phyloP scores from a whole-genome alignment of 2,329 filamentous ascomycete genomes.

The Geoglossum cookeanum region DNA sequence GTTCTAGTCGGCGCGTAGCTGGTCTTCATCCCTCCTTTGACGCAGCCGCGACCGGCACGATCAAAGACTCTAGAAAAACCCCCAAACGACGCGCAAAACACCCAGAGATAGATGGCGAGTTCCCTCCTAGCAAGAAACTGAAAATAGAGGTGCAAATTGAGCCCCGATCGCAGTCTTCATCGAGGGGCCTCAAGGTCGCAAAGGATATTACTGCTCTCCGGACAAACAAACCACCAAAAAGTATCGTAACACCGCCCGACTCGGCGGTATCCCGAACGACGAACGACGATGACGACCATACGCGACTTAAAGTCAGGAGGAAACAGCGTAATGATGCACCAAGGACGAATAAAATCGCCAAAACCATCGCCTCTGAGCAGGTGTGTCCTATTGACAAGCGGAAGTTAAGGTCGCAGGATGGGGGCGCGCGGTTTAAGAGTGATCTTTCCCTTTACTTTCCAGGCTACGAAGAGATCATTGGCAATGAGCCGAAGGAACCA shows the following conservation, averaged over 20 bases:
- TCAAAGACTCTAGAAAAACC: neutral
- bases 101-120: neutral
- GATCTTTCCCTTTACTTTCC: slow-evolving; percentile 81
- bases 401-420: slow-evolving; percentile 71
- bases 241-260: neutral
- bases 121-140: neutral
- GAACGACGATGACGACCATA: neutral
- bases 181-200: neutral
- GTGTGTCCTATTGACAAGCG: slow-evolving; percentile 33
- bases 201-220: neutral
- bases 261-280: slow-evolving; percentile 1
- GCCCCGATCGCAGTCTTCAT: neutral
- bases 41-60: neutral
- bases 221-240: neutral
- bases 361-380: slow-evolving; percentile 16
- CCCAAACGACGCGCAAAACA: slow-evolving; percentile 1
- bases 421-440: slow-evolving; percentile 68
- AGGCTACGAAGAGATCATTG: slow-evolving; percentile 87
- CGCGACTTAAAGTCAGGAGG: neutral
- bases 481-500: slow-evolving; percentile 59
- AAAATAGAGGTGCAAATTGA: slow-evolving; percentile 3
- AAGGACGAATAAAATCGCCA: neutral
- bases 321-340: neutral
- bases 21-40: slow-evolving; percentile 1
- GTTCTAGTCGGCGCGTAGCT: slow-evolving; percentile 2